These are phyloP conservation scores for Dichotomocladium elegans DNA, from an alignment of 371 early-diverging fungal species.

Conservation along the genomic window DNA sequence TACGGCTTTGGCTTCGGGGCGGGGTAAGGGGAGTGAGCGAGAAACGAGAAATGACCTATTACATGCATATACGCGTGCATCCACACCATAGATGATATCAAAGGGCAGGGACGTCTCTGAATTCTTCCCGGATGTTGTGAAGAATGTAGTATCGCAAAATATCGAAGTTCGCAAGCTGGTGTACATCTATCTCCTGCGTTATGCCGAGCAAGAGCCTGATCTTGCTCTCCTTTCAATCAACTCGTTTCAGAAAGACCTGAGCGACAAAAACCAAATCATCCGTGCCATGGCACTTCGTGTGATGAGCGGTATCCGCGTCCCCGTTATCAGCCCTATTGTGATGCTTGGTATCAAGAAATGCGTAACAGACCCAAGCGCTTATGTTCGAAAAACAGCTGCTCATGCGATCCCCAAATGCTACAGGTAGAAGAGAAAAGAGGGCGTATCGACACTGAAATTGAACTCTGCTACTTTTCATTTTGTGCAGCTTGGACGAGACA, in stretches of 20 bases:
- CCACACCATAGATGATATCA: constrained; percentile 69
- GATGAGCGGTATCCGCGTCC: constrained; percentile 92
- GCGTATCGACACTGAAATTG: neutral
- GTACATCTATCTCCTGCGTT: constrained; percentile 89
- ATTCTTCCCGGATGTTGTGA: constrained; percentile 94
- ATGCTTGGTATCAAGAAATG: constrained; percentile 87
- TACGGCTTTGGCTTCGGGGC: neutral
- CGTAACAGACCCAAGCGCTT: constrained; percentile 82
- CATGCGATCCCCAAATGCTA: constrained; percentile 87
- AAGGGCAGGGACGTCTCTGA: constrained; percentile 90
- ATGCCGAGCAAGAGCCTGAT: constrained; percentile 95
- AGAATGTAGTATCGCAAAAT: constrained; percentile 90
- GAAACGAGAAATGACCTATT: too few relatives aligned
- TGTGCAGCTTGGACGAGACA: constrained; percentile 68
- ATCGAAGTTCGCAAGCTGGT: constrained; percentile 91
- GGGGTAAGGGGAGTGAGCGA: neutral
- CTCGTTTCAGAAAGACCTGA: constrained; percentile 93
- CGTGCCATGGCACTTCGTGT: constrained; percentile 94
- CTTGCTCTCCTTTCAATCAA: constrained; percentile 92
- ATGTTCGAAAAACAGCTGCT: constrained; percentile 92
- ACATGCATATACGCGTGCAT: neutral
- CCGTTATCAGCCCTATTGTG: constrained; percentile 85
- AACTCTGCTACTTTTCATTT: neutral
- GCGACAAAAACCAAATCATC: constrained; percentile 90
- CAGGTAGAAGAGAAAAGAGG: constrained; percentile 39